A percentile compares a stretch with the other conserved stretches of the same genome.
Evolutionary conservation across 768 basidiomycete species (phyloP).

Genomic region (Leccinum incarnatum): DNA sequence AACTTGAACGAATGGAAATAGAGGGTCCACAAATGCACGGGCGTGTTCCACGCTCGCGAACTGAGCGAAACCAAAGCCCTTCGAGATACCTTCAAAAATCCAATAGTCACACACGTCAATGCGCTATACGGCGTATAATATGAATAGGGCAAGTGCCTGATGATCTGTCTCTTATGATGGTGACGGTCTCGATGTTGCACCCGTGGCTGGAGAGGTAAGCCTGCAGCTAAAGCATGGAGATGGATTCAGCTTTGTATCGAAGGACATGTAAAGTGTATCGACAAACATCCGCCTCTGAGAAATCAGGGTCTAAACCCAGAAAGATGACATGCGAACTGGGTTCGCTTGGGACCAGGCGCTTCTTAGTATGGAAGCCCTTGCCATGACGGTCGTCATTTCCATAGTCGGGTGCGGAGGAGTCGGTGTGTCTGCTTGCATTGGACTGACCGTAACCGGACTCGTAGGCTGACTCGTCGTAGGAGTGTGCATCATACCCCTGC

Average conservation of each 20-base stretch:
- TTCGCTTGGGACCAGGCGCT: conserved; percentile 79
- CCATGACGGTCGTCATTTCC: conserved; percentile 49
- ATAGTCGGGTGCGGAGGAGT: conserved; percentile 41
- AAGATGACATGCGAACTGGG: conserved; percentile 94
- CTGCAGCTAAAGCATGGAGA: conserved; percentile 59
- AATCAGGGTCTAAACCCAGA: conserved; percentile 88
- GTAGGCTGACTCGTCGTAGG: conserved; percentile 47
- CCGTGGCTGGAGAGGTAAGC: conserved; percentile 69
- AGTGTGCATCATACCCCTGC: conserved; percentile 54
- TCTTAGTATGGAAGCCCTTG: conserved; percentile 53
- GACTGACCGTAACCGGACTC: conserved; percentile 33
- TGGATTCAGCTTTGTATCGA: conserved; percentile 36
- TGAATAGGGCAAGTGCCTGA: conserved; percentile 90
- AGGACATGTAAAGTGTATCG: conserved; percentile 33
- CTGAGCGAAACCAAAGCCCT: conserved; percentile 96
- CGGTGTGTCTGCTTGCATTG: conserved; percentile 29
- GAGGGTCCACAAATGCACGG: conserved; percentile 84
- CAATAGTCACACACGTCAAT: conserved; percentile 71
- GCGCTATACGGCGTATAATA: conserved; percentile 61
- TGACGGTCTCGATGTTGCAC: conserved; percentile 81
- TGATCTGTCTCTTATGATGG: conserved; percentile 94
- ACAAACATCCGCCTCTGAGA: conserved; percentile 91
- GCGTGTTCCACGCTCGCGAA: conserved; percentile 86
- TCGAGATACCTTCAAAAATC: conserved; percentile 83
- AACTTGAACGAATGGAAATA: conserved; percentile 88